Conservation (phyloP, 73 alveolate species). For the Symbiodinium natans region DNA sequence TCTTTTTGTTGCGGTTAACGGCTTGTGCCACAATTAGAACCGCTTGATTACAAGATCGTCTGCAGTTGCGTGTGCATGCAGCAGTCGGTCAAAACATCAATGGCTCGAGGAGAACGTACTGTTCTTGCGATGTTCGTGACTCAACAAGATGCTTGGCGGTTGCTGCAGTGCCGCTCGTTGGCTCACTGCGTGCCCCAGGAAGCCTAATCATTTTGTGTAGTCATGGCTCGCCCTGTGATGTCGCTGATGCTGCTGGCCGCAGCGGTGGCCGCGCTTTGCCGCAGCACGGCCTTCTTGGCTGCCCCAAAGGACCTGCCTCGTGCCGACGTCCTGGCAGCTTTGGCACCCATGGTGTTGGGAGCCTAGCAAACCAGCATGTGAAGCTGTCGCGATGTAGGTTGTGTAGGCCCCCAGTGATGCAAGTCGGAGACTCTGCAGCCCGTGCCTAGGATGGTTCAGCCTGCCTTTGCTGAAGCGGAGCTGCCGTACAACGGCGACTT, state of each 20-base stretch:
- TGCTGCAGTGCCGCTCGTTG: no score
- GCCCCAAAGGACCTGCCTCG: slow-evolving; percentile 56
- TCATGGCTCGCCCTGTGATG: slow-evolving; percentile 61
- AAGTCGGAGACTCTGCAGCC: no score
- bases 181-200: no score
- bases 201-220: no score
- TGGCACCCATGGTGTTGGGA: slow-evolving; percentile 25
- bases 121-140: no score
- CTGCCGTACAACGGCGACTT: background rate
- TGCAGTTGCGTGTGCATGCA: no score
- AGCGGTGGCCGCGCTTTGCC: slow-evolving; percentile 36
- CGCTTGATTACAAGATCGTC: no score
- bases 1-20: no score
- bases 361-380: background rate
- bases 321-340: slow-evolving; percentile 30
- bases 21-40: no score
- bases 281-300: slow-evolving; percentile 34
- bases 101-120: no score
- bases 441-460: background rate
- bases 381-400: background rate
- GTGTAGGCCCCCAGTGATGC: background rate
- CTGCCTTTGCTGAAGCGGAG: background rate
- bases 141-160: no score
- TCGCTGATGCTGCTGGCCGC: slow-evolving; percentile 49
- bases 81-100: no score